Percentiles rank a stretch among this genome's conserved stretches.
phyloP scores from a whole-genome alignment of 208 protist genomes.

The Paratrypanosoma confusum region DNA sequence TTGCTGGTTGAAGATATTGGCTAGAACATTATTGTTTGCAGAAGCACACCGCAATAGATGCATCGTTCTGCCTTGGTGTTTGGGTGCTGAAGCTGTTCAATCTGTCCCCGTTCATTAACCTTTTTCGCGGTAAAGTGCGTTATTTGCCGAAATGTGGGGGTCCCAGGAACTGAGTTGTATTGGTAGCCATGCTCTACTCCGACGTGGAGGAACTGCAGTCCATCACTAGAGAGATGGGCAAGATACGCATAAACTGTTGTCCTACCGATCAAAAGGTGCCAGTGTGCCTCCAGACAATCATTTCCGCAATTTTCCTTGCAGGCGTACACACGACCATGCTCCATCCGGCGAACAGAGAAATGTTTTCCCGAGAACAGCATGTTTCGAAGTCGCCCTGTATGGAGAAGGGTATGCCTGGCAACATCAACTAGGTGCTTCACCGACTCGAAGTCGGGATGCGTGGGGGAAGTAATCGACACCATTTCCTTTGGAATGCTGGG shows the following conservation, averaged over 20 bases:
- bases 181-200: conserved; percentile 77
- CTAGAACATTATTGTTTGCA: conserved; percentile 49
- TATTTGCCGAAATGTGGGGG: conserved; percentile 58
- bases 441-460: conserved; percentile 35
- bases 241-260: conserved; percentile 64
- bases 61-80: conserved; percentile 37
- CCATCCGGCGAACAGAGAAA: conserved; percentile 51
- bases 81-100: conserved; percentile 39
- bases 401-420: conserved; percentile 51
- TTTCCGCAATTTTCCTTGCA: conserved; percentile 57
- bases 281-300: conserved; percentile 67
- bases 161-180: conserved; percentile 76
- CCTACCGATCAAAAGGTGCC: conserved; percentile 63
- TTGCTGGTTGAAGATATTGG: no score
- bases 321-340: conserved; percentile 51
- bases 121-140: conserved; percentile 60
- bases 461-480: conserved; percentile 13
- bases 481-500: neutral
- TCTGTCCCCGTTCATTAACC: conserved; percentile 21
- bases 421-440: conserved; percentile 23
- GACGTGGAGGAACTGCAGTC: conserved; percentile 34
- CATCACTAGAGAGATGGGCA: conserved; percentile 61
- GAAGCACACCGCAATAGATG: conserved; percentile 57
- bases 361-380: conserved; percentile 64
- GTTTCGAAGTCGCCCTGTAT: conserved; percentile 63